Base-by-base conservation (phyloP, 352 stramenopile species). In the Globisporangium uncinulatum region DNA sequence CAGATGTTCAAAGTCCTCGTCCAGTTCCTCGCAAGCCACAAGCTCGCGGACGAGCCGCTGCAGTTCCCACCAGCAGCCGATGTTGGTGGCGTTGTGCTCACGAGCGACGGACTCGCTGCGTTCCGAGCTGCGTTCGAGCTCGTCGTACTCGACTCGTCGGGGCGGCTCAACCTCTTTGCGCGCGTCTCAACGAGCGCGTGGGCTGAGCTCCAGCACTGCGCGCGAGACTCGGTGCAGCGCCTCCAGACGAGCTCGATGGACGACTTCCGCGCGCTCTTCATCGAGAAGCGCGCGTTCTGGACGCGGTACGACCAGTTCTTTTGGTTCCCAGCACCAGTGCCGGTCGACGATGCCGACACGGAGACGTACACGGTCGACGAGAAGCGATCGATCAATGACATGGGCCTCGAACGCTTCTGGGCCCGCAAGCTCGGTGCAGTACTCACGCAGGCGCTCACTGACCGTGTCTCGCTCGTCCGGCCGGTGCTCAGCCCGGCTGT, bases 231-330 rank as follows among this genome's bases (percentile, higher is more conserved):
- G 1, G 56, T 86, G 7, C 70, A 81, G 32, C 64, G 89, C 44
- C 61, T 89, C 8, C 75, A 90, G 52, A 66, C 82, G 29, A 76
- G 78, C 36, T 74, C 79, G 1, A 76, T 88, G 56, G 77, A 92
- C 46, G 79, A 81, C 51, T 95, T 95, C 54, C 74, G 73, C n/a
- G 66, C 70, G 37, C 61, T 95, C 0, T 95, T 95, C 52, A 90
- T 95, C 63, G 76, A 87, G 58, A 88, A 86, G 59, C 80, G 81
- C 49, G 67, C 77, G 43, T 89, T 95, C 54, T 95, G 82, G 79
- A 87, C 78, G 11, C 67, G 81, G 3, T 96, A 93, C 49, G 86
- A 96, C 65, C 80, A 94, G 65, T 96, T 85, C 63, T 88, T 86
- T 54, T 94, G 78, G 76, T 77, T 96, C 45, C 83, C 83, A 6